Percentiles rank a stretch among this genome's conserved stretches.
Conservation (phyloP, 441 rosid genomes). For the Melastoma candidum region DNA sequence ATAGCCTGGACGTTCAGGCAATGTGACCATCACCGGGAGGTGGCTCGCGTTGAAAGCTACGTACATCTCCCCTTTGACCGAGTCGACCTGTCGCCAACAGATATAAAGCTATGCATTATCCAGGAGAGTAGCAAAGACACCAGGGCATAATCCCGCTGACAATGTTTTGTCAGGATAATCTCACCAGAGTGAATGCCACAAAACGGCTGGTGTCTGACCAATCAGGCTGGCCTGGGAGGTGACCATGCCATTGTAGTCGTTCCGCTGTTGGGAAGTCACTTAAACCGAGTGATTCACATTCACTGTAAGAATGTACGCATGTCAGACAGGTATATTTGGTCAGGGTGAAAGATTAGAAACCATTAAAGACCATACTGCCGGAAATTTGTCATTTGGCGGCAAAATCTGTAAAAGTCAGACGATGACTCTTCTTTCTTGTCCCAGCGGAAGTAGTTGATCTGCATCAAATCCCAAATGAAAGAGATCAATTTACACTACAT, state of each 20-base stretch:
- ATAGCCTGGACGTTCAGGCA: conserved; percentile 74
- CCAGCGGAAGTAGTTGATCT: conserved; percentile 87
- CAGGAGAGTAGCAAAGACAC: neutral
- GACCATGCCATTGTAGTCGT: conserved; percentile 94
- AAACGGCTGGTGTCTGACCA: conserved; percentile 86
- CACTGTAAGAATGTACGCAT: conserved; percentile 33
- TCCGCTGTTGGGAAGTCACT: conserved; percentile 77
- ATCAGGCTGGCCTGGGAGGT: conserved; percentile 62
- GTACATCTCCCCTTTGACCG: conserved; percentile 70
- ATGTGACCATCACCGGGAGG: conserved; percentile 42
- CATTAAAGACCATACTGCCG: conserved; percentile 36
- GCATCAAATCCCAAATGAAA: conserved; percentile 17
- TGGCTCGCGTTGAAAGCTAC: conserved; percentile 77
- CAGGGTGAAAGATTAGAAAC: conserved; percentile 5
- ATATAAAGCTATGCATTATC: neutral
- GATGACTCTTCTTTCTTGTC: conserved; percentile 85
- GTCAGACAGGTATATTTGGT: conserved; percentile 11
- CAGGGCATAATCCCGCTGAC: too few relatives aligned
- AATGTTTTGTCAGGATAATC: neutral
- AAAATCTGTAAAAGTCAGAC: conserved; percentile 71
- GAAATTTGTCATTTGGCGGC: conserved; percentile 68
- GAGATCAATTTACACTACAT: neutral
- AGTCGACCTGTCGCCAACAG: conserved; percentile 42
- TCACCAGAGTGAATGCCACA: conserved; percentile 89
- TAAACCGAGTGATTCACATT: conserved; percentile 81